Evolutionary conservation across 768 basidiomycete species (phyloP).

Genomic region (Pulveroboletus sp.): DNA sequence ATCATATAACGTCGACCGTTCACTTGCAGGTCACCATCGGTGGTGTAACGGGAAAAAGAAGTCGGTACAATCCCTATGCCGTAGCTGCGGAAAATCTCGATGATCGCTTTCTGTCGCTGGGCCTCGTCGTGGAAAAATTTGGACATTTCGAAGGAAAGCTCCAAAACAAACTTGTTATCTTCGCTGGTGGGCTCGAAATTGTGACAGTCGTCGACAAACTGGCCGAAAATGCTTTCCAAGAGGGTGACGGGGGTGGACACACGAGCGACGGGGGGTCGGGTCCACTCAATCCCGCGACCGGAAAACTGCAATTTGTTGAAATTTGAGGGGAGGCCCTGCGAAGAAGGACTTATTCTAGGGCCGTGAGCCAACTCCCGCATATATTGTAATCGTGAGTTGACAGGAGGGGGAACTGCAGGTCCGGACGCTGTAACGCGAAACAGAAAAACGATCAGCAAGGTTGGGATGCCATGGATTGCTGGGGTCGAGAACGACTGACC

Average conservation of each 20-base stretch:
- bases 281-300: background rate
- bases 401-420: no score
- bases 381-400: no score
- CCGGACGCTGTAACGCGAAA: no score
- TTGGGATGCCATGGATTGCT: no score
- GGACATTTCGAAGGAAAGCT: slow-evolving; percentile 20
- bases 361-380: no score
- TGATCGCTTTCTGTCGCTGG: background rate
- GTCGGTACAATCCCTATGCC: background rate
- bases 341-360: no score
- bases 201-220: slow-evolving; percentile 10
- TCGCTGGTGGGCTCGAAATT: background rate
- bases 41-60: background rate
- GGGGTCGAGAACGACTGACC: no score
- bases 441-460: no score
- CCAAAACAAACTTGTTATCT: slow-evolving; percentile 12
- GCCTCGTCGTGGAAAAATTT: slow-evolving; percentile 17
- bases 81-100: background rate
- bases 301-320: background rate
- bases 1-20: slow-evolving; percentile 18
- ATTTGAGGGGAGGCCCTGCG: background rate
- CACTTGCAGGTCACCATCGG: slow-evolving; percentile 15
- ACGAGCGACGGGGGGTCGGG: background rate
- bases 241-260: slow-evolving; percentile 3
- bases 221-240: slow-evolving; percentile 6